Percentiles rank a stretch among this genome's conserved stretches.
Evolutionary conservation across 1,284 basidiomycete species (phyloP).

Genomic region (Leucoagaricus sp.): DNA sequence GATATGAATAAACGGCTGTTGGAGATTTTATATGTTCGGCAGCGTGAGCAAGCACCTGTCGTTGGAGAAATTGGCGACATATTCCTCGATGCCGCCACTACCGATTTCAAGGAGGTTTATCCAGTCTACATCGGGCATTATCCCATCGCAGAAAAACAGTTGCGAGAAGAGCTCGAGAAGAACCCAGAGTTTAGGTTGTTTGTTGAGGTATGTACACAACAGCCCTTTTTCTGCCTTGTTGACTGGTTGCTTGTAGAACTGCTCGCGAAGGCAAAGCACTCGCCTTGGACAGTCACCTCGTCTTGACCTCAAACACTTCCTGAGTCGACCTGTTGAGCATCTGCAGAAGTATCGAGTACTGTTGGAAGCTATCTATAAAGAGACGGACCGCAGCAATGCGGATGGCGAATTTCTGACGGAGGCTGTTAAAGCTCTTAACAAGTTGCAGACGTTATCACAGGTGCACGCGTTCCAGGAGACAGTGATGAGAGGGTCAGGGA

Average conservation of each 20-base stretch:
- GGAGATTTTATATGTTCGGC: conserved; percentile 84
- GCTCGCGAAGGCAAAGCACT: conserved; percentile 46
- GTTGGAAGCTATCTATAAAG: conserved; percentile 83
- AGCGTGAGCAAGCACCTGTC: conserved; percentile 85
- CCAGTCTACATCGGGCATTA: conserved; percentile 85
- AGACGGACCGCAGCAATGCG: conserved; percentile 76
- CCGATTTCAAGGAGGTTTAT: conserved; percentile 87
- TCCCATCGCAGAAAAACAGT: conserved; percentile 81
- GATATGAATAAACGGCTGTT: conserved; percentile 82
- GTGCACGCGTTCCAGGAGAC: conserved; percentile 85
- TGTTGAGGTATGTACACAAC: conserved; percentile 72
- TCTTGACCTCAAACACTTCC: conserved; percentile 86
- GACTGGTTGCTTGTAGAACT: conserved; percentile 40
- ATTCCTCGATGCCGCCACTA: conserved; percentile 78
- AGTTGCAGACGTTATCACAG: conserved; percentile 75
- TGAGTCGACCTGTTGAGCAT: conserved; percentile 86
- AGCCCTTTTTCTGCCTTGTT: background rate
- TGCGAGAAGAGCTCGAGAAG: conserved; percentile 83
- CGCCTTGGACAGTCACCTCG: conserved; percentile 33
- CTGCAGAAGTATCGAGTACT: conserved; percentile 89
- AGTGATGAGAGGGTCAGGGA: conserved; percentile 75
- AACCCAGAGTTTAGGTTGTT: conserved; percentile 87
- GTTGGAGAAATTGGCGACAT: conserved; percentile 90
- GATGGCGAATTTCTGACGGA: conserved; percentile 79
- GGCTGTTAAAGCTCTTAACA: conserved; percentile 77